Base-by-base conservation (phyloP, 495 filamentous ascomycete genomes). In the Neurospora terricola region DNA sequence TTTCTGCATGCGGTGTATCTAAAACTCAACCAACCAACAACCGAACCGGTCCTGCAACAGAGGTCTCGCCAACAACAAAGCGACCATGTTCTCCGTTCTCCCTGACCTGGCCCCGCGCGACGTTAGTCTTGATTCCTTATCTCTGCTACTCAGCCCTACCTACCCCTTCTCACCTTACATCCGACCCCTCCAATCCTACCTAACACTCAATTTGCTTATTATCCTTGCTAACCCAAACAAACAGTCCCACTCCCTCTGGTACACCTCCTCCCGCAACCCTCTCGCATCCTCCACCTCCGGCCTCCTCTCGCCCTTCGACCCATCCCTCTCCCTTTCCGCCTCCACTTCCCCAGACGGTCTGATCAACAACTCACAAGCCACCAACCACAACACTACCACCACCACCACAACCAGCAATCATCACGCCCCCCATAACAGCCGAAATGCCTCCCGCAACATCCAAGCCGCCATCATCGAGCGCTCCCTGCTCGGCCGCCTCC, bases 201-300 rank as follows among this genome's bases (percentile, higher is more conserved):
- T 43, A 71, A 70, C 66, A 18, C 38, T 34, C 40, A 12, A 72
- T 78, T 73, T 37, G 76, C 23, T 66, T 66, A 34, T 66, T 27
- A 18, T 8, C 36, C 36, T 72, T 69, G 39, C 71, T 71, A 72
- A 77, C 73, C 30, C 71, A 59, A 68, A 59, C 38, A 36, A 70
- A 71, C 73, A 92, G 90, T 90, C 90, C 69, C 89, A 92, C 79
- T 86, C 90, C 42, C 87, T 92, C 74, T 92, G 91, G 88, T 91
- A 91, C 80, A 88, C 87, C 42, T 88, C 88, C 70, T 83, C 87
- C 4, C 86, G 85, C 73, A 81, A 82, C 75, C 82, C 86, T 43
- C 75, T 80, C 77, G 76, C 77, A 62, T 72, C 76, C 27, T 34
- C 54, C 4, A 34, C 54, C 54, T 66, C 54, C 0, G 27, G 54